Conservation (phyloP, 2,329 filamentous ascomycete species). For the Madurella fahalii region DNA sequence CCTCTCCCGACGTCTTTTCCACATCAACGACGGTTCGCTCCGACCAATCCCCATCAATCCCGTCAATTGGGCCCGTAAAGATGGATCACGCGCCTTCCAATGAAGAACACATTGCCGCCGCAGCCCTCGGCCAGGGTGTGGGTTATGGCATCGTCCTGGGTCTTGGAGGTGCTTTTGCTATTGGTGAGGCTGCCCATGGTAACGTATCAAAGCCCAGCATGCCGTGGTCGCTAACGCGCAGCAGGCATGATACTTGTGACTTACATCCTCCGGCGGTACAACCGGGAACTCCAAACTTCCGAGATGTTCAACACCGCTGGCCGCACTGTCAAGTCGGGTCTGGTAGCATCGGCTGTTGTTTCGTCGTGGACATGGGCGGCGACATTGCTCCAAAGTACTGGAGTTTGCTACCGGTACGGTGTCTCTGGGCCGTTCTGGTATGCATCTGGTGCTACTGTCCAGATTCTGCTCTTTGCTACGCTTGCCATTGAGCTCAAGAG, state of each 20-base stretch:
- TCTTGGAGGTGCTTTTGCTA: constrained; percentile 67
- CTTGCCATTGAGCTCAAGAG: constrained; percentile 87
- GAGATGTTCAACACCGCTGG: constrained; percentile 92
- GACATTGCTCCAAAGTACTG: constrained; percentile 71
- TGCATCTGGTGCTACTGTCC: constrained; percentile 70
- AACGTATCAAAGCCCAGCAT: not conserved
- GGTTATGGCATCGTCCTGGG: constrained; percentile 78
- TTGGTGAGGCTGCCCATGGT: constrained; percentile 41
- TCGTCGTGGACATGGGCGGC: constrained; percentile 93
- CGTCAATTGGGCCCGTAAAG: not conserved
- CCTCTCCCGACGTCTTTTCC: not conserved
- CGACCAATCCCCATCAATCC: not conserved
- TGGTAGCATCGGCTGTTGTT: constrained; percentile 86
- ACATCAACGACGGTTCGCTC: not conserved
- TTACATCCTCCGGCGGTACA: constrained; percentile 37
- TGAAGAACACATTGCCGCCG: constrained; percentile 26
- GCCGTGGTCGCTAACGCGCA: not conserved
- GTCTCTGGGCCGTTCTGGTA: constrained; percentile 60
- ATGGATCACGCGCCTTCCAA: constrained; percentile 18
- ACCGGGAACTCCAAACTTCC: constrained; percentile 72
- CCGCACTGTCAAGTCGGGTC: constrained; percentile 80
- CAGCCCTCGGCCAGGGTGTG: constrained; percentile 55
- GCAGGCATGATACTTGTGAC: constrained; percentile 38
- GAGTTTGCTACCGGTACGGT: constrained; percentile 79
- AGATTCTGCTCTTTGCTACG: constrained; percentile 85